Evolutionary conservation across 1,139 yeast species (phyloP).

Genomic region (Suhomyces coccinellae): DNA sequence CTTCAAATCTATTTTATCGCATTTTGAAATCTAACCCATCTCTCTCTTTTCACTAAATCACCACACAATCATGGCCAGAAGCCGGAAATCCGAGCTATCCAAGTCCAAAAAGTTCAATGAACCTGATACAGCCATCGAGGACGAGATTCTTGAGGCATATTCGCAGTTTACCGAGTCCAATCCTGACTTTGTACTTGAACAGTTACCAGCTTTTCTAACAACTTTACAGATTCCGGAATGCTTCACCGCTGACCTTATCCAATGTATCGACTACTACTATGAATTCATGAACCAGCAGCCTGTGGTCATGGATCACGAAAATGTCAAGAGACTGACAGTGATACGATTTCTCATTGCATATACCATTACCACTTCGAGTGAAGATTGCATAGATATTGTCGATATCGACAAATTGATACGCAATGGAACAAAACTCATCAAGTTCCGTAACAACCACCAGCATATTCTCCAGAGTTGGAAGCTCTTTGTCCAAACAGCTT

Average conservation of each 20-base stretch:
- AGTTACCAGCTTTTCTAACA: slow-evolving; percentile 28
- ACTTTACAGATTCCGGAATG: slow-evolving; percentile 32
- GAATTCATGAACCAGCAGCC: slow-evolving; percentile 20
- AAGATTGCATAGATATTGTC: slow-evolving; percentile 34
- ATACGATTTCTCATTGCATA: slow-evolving; percentile 30
- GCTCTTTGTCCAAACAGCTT: slow-evolving; percentile 31
- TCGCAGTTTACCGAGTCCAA: slow-evolving; percentile 23
- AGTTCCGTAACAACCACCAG: slow-evolving; percentile 35
- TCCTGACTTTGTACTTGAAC: slow-evolving; percentile 33
- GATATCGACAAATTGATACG: slow-evolving; percentile 43
- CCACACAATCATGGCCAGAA: slow-evolving; percentile 6
- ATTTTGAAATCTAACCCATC: neutral
- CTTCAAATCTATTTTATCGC: neutral
- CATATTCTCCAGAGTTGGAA: slow-evolving; percentile 37
- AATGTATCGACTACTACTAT: slow-evolving; percentile 39
- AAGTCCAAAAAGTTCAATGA: slow-evolving; percentile 18
- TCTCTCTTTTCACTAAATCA: neutral
- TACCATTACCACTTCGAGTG: slow-evolving; percentile 29
- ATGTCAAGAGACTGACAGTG: slow-evolving; percentile 27
- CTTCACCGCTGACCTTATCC: slow-evolving; percentile 34
- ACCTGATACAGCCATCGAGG: slow-evolving; percentile 27
- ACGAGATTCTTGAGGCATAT: slow-evolving; percentile 36
- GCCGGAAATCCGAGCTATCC: slow-evolving; percentile 4
- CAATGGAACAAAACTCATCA: slow-evolving; percentile 30
- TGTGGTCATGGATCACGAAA: slow-evolving; percentile 11